Percentiles rank a stretch among this genome's conserved stretches.
phyloP scores from a whole-genome alignment of 331 rosid species.

The Prunus yedoensis region DNA sequence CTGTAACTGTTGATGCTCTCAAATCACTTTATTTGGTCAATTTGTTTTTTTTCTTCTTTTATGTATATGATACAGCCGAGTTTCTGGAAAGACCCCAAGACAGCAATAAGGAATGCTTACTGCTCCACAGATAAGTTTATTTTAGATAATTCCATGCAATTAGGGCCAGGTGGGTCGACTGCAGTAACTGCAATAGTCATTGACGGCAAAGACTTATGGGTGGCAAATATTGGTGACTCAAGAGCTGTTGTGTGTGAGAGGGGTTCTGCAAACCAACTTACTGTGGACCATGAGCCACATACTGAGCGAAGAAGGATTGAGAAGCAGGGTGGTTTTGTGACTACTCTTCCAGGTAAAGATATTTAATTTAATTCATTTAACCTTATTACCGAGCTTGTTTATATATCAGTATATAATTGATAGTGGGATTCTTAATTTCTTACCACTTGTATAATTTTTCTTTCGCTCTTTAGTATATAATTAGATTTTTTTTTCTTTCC shows the following conservation, averaged over 20 bases:
- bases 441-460: background rate
- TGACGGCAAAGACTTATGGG: conserved; percentile 26
- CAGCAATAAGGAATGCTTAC: conserved; percentile 23
- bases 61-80: conserved; percentile 14
- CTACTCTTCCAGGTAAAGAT: conserved; percentile 20
- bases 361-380: too few relatives aligned
- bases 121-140: conserved; percentile 23
- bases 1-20: too few relatives aligned
- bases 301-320: conserved; percentile 26
- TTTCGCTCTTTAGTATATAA: background rate
- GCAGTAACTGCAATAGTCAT: conserved; percentile 32
- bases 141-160: conserved; percentile 16
- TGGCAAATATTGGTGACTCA: conserved; percentile 29
- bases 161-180: conserved; percentile 29
- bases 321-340: conserved; percentile 28
- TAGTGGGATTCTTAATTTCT: too few relatives aligned
- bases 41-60: background rate
- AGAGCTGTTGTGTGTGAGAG: conserved; percentile 25
- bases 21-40: background rate
- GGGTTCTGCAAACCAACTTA: conserved; percentile 21
- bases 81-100: conserved; percentile 17
- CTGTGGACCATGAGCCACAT: conserved; percentile 28
- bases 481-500: background rate
- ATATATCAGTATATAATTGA: too few relatives aligned
- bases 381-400: too few relatives aligned